Evolutionary conservation across 2,329 filamentous ascomycete genomes (phyloP).

Genomic region (Apiospora sp.): DNA sequence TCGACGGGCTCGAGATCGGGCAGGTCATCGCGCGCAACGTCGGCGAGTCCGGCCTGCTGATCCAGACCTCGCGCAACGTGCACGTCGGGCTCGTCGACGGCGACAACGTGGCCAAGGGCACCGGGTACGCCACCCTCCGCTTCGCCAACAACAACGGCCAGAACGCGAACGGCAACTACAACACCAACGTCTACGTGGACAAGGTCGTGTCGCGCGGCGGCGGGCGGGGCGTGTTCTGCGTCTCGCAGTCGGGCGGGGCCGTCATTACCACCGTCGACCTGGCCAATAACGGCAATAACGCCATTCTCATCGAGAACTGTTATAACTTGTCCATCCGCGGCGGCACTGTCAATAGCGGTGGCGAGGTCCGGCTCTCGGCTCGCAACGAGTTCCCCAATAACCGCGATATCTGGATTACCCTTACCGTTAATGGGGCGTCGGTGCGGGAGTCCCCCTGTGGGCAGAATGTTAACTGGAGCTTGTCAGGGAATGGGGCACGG

Average conservation of each 20-base stretch:
- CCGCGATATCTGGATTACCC: conserved; percentile 57
- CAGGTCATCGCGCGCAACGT: conserved; percentile 61
- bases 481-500: conserved; percentile 54
- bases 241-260: conserved; percentile 62
- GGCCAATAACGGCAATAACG: conserved; percentile 61
- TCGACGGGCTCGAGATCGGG: conserved; percentile 60
- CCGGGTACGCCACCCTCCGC: conserved; percentile 63
- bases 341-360: conserved; percentile 61
- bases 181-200: conserved; percentile 61
- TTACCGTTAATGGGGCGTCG: conserved; percentile 57
- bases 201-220: conserved; percentile 63
- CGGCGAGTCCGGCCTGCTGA: conserved; percentile 63
- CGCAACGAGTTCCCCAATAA: conserved; percentile 62
- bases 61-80: conserved; percentile 62
- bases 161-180: conserved; percentile 55
- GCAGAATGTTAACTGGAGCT: conserved; percentile 57
- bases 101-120: conserved; percentile 59
- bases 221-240: conserved; percentile 65
- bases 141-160: conserved; percentile 65
- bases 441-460: conserved; percentile 64
- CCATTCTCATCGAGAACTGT: conserved; percentile 67
- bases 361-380: conserved; percentile 62
- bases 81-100: conserved; percentile 62
- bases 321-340: conserved; percentile 60
- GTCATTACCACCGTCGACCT: conserved; percentile 59